phyloP scores from a whole-genome alignment of 2,329 filamentous ascomycete genomes.

The Claviceps spartinae region DNA sequence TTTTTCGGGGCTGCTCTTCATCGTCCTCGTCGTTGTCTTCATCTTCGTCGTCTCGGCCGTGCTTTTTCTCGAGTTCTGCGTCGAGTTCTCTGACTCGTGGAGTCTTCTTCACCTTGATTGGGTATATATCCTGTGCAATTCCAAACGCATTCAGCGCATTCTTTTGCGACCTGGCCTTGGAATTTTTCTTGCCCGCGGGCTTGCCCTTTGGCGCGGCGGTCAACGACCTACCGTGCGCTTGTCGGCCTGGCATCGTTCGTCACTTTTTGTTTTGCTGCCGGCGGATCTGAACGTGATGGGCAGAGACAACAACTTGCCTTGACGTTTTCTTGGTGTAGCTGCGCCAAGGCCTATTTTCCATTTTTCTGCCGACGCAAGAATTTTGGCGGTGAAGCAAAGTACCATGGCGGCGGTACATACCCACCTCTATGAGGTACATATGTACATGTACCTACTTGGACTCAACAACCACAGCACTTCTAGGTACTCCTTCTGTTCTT shows the following conservation, averaged over 20 bases:
- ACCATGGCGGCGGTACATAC: constrained; percentile 8
- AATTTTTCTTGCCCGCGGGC: constrained; percentile 22
- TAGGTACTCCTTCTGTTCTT: no score
- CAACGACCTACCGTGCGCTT: constrained; percentile 42
- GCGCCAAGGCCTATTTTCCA: background rate
- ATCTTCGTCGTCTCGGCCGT: constrained; percentile 29
- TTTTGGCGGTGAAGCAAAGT: constrained; percentile 17
- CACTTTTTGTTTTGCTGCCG: constrained; percentile 6
- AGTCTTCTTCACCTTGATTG: constrained; percentile 32
- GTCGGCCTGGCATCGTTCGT: constrained; percentile 39
- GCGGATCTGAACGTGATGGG: background rate
- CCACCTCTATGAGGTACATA: no score
- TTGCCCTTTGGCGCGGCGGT: constrained; percentile 24
- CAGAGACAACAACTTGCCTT: background rate
- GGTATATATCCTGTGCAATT: constrained; percentile 39
- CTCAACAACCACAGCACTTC: no score
- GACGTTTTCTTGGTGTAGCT: background rate
- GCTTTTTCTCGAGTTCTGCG: constrained; percentile 30
- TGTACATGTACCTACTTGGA: no score
- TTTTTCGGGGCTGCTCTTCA: constrained; percentile 29
- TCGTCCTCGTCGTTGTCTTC: constrained; percentile 33
- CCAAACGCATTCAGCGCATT: constrained; percentile 44
- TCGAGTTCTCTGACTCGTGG: constrained; percentile 39
- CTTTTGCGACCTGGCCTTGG: constrained; percentile 34
- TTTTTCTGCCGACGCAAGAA: constrained; percentile 19